These are phyloP conservation scores for Talaromyces sp. DNA, from an alignment of 2,329 filamentous ascomycete genomes.

Conservation along the genomic window DNA sequence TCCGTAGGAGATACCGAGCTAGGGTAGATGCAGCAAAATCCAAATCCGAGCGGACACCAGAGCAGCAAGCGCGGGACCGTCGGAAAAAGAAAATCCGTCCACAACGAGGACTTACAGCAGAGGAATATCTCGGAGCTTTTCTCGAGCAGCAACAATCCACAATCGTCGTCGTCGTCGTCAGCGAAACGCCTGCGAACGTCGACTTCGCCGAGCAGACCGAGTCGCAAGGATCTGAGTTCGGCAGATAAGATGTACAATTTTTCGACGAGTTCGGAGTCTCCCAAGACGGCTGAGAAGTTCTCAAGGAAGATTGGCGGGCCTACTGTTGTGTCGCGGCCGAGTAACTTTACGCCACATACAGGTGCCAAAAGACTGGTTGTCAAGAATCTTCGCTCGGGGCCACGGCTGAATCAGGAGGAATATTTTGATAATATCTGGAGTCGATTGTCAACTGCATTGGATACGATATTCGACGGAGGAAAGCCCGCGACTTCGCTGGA, in stretches of 20 bases:
- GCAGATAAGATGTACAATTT: constrained; percentile 56
- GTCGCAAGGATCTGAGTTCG: constrained; percentile 21
- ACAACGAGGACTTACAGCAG: constrained; percentile 35
- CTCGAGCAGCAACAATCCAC: constrained; percentile 26
- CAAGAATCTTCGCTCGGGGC: constrained; percentile 74
- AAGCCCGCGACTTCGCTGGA: constrained; percentile 73
- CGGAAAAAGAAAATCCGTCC: constrained; percentile 42
- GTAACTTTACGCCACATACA: constrained; percentile 66
- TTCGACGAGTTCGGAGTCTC: constrained; percentile 33
- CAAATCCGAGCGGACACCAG: constrained; percentile 35
- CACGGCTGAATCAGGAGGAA: constrained; percentile 64
- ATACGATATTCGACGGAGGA: constrained; percentile 65
- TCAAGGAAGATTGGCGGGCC: constrained; percentile 47
- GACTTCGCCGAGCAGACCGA: constrained; percentile 19
- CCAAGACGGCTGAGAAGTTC: constrained; percentile 38
- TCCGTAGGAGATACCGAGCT: constrained; percentile 26
- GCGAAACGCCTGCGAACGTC: constrained; percentile 40
- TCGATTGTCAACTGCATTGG: constrained; percentile 70
- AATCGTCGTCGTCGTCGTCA: constrained; percentile 24
- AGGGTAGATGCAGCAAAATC: constrained; percentile 40
- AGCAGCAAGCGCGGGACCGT: constrained; percentile 44
- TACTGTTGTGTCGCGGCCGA: constrained; percentile 33
- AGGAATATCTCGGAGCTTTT: constrained; percentile 47
- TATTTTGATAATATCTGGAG: constrained; percentile 76
- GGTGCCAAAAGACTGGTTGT: constrained; percentile 87